Conservation (phyloP, 495 filamentous ascomycete species). For the Parachaetomium inaequale region DNA sequence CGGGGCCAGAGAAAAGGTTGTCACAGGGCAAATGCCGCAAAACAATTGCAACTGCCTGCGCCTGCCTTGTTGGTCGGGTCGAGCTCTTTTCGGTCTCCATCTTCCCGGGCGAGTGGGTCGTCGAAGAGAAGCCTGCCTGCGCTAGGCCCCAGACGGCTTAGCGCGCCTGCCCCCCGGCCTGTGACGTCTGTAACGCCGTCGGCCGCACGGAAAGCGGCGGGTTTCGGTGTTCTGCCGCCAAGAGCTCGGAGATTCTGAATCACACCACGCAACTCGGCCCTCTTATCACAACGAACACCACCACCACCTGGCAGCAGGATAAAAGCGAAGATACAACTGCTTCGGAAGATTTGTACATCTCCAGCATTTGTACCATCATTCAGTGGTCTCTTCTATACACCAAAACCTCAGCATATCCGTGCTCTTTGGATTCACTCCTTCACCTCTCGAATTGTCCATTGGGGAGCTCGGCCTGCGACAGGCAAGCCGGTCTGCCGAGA, state of each 20-base stretch:
- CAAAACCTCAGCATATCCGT: no score
- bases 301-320: no score
- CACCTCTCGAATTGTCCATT: no score
- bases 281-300: no score
- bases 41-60: slow-evolving; percentile 10
- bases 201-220: slow-evolving; percentile 14
- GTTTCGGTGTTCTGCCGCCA: neutral
- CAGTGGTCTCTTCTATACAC: no score
- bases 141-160: slow-evolving; percentile 14
- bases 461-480: no score
- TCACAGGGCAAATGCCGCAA: slow-evolving; percentile 35
- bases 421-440: no score
- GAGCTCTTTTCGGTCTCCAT: slow-evolving; percentile 29
- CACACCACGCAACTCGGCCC: no score
- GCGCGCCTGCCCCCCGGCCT: slow-evolving; percentile 5
- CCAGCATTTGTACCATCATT: no score
- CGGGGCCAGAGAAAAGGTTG: slow-evolving; percentile 14
- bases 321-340: no score
- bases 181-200: slow-evolving; percentile 22
- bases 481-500: no score
- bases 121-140: slow-evolving; percentile 6
- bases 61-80: slow-evolving; percentile 24
- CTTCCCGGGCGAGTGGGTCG: slow-evolving; percentile 22
- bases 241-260: neutral
- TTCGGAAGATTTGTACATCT: no score